These are phyloP conservation scores for Cladosporium austrohemisphaericum DNA, from an alignment of 2,329 filamentous ascomycete species.

Conservation along the genomic window DNA sequence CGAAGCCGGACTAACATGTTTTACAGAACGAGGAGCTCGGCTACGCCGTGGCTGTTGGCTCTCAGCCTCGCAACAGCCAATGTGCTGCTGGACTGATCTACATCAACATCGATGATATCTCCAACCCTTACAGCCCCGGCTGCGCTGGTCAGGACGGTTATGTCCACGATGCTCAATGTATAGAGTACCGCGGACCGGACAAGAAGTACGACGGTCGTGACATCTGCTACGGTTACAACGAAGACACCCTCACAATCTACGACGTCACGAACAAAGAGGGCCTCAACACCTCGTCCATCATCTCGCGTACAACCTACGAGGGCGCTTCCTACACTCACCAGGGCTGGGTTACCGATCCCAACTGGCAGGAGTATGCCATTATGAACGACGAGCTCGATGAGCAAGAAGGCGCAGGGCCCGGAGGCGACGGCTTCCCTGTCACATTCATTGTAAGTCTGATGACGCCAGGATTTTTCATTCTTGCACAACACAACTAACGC, in stretches of 20 bases:
- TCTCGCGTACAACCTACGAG: slow-evolving; percentile 48
- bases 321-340: slow-evolving; percentile 52
- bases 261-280: slow-evolving; percentile 44
- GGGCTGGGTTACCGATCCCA: slow-evolving; percentile 49
- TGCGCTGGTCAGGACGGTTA: slow-evolving; percentile 52
- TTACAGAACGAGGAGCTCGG: slow-evolving; percentile 41
- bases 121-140: slow-evolving; percentile 49
- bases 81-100: slow-evolving; percentile 51
- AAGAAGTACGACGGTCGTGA: slow-evolving; percentile 43
- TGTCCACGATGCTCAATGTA: slow-evolving; percentile 57
- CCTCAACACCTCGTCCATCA: slow-evolving; percentile 33
- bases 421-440: slow-evolving; percentile 43
- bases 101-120: slow-evolving; percentile 49
- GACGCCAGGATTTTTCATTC: slow-evolving; percentile 42
- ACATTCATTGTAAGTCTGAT: slow-evolving; percentile 28
- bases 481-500: not conserved
- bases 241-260: slow-evolving; percentile 45
- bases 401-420: slow-evolving; percentile 35
- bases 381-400: slow-evolving; percentile 55
- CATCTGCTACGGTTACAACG: slow-evolving; percentile 53
- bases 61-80: slow-evolving; percentile 39
- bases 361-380: slow-evolving; percentile 45
- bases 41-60: slow-evolving; percentile 42
- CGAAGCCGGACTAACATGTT: not conserved
- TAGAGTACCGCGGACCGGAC: slow-evolving; percentile 50